Evolutionary conservation across 768 basidiomycete species (phyloP), one percentile per base, ranked within the genome.

Genomic region (Lyophyllum shimeji): DNA sequence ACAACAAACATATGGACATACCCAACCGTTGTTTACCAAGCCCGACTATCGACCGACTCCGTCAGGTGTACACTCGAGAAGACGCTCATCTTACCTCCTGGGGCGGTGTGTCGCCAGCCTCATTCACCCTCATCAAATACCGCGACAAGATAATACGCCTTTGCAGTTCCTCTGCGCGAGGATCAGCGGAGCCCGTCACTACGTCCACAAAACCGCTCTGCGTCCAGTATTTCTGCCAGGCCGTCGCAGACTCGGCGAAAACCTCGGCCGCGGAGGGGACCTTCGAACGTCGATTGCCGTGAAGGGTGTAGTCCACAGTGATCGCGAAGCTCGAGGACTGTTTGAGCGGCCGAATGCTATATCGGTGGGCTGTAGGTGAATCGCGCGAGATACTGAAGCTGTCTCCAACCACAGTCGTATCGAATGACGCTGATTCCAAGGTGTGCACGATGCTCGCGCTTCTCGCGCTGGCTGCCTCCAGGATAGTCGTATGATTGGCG

Each of bases 101-200:
- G 4, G 82, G 80, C 2, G 82, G 82, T 12, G 66, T 70, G 61
- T 81, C 75, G 0, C 81, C 81, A 4, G 82, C 84, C 62, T 81
- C 82, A 57, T 85, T 85, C 9, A 84, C 81, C 24, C 78, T 71
- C 75, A 84, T 75, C 55, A 83, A 66, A 65, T 84, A 84, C 40
- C 81, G 71, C 33, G 81, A 82, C 34, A 83, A 61, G 43, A 84
- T 77, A 37, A 84, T 81, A 37, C 83, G 71, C 51, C 83, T 68
- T 63, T 85, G 84, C 51, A 85, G 65, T 53, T 84, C 82, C 21
- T 78, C 71, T 15, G 82, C 83, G 12, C 81, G 70, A 0, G 76
- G 34, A 63, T 83, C 80, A 0, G 69, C 76, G 5, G 81, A 82
- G 0, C 75, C 79, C 0, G 77, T 80, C 43, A 74, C 29, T 7